A percentile compares a stretch with the other conserved stretches of the same genome.
phyloP scores from a whole-genome alignment of 306 rosid species.

The Prunus dulcis region DNA sequence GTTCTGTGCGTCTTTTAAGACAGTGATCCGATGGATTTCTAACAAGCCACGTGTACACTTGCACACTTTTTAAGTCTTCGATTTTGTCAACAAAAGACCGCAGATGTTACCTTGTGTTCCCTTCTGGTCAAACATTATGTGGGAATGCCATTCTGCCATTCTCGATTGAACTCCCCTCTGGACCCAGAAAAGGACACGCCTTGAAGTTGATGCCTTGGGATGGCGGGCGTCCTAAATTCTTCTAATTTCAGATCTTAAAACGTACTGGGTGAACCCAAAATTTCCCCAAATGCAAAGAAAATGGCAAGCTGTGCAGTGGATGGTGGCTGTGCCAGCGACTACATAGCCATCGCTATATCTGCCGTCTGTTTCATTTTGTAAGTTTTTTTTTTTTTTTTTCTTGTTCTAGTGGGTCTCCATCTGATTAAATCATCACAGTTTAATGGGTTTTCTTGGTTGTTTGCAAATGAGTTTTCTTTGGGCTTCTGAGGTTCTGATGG shows the following conservation, averaged over 20 bases:
- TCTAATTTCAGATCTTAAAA: slow-evolving; percentile 11
- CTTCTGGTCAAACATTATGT: slow-evolving; percentile 16
- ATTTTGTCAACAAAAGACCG: background rate
- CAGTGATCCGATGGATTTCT: background rate
- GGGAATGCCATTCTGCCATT: slow-evolving; percentile 1
- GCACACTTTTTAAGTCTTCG: background rate
- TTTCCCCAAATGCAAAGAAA: slow-evolving; percentile 30
- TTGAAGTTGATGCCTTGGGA: background rate
- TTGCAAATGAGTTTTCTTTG: slow-evolving; percentile 3
- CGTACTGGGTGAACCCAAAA: background rate
- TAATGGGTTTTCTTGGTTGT: slow-evolving; percentile 1
- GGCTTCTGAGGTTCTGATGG: background rate
- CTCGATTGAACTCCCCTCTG: background rate
- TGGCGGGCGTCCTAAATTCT: background rate
- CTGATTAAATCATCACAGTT: slow-evolving; percentile 5
- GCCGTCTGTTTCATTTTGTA: slow-evolving; percentile 58
- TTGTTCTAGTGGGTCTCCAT: slow-evolving; percentile 5
- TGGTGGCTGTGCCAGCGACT: slow-evolving; percentile 91
- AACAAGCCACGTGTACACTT: background rate
- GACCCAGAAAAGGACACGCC: background rate
- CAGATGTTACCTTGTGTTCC: background rate
- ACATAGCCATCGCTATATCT: slow-evolving; percentile 58
- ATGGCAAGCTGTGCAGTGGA: slow-evolving; percentile 63
- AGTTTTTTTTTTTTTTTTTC: slow-evolving; percentile 5
- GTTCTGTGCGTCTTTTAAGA: background rate